Evolutionary conservation across 2,329 filamentous ascomycete species (phyloP).

Genomic region (Botrytis sinoallii): DNA sequence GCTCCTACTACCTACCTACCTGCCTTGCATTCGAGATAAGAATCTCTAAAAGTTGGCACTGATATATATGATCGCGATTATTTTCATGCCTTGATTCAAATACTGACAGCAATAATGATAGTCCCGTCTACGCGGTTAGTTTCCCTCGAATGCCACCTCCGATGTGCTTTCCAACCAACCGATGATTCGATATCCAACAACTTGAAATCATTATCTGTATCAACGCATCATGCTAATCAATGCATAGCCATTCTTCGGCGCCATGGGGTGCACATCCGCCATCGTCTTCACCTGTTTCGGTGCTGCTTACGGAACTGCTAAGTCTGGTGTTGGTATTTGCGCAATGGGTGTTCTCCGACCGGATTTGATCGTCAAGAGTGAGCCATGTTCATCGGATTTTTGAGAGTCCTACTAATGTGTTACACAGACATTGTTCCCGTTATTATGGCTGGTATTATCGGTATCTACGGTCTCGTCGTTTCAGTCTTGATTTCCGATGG

Average conservation of each 20-base stretch:
- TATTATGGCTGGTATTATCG: slow-evolving; percentile 99
- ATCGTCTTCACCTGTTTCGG: slow-evolving; percentile 97
- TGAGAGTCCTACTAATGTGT: slow-evolving; percentile 23
- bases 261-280: slow-evolving; percentile 92
- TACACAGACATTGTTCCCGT: slow-evolving; percentile 91
- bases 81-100: slow-evolving; percentile 13
- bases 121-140: slow-evolving; percentile 99
- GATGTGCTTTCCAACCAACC: slow-evolving; percentile 8
- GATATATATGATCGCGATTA: slow-evolving; percentile 11
- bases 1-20: slow-evolving; percentile 2
- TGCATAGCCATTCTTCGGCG: slow-evolving; percentile 80
- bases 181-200: neutral
- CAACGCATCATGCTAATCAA: slow-evolving; percentile 33
- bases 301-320: slow-evolving; percentile 97
- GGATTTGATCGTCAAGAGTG: slow-evolving; percentile 99
- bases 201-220: slow-evolving; percentile 23
- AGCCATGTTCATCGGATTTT: slow-evolving; percentile 39
- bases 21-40: slow-evolving; percentile 24
- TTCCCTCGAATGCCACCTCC: slow-evolving; percentile 22
- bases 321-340: slow-evolving; percentile 97
- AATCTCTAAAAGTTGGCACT: slow-evolving; percentile 19
- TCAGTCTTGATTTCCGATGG: slow-evolving; percentile 83
- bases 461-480: slow-evolving; percentile 93
- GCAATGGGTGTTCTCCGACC: slow-evolving; percentile 97
- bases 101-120: slow-evolving; percentile 52